Base-by-base conservation (phyloP, 352 stramenopile species). In the Phytopythium aichiense region DNA sequence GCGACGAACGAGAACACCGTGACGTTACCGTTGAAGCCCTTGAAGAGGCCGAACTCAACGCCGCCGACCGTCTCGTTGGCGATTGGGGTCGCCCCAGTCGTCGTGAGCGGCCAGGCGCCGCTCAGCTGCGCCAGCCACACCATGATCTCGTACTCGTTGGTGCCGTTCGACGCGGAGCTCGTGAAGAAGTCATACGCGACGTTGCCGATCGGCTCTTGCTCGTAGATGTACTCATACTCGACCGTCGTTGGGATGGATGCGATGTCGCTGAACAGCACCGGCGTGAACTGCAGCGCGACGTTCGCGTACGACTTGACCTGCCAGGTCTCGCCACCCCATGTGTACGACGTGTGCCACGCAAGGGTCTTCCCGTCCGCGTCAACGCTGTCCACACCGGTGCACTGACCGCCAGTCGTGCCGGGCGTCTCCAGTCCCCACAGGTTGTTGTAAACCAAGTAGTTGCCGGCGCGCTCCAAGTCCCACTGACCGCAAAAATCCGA, bases 371-470 rank as follows among this genome's bases (percentile, higher is more conserved):
- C 61, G 38, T 52, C 56, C 25, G 38, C 46, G 12, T 35, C 68
- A 13, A 38, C 33, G 22, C 56, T 66, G 53, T 66, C 33, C 22
- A 69, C 42, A 5, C 43, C 61, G 25, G 66, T 72, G 52, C 61
- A 72, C 31, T 72, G 66, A 4, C 65, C 57, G 8, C 66, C 66
- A 13, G 66, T 66, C 2, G 61, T 61, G 16, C 40, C 40, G 1
- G 61, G 12, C 22, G 67, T 67, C 8, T 65, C 65, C 45, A 67
- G 65, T 37, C 65, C 68, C 71, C 71, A 78, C 15, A 75, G 56
- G 46, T 78, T 75, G 56, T 74, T 75, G 67, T 75, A 78, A 7
- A 78, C 33, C 40, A 67, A 75, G 65, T 71, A 78, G 57, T 75
- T 66, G 53, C 65, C 67, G 9, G 69, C 59, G 23, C 56, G 52